Base-by-base conservation (phyloP, 306 rosid species). In the Sophora flavescens region DNA sequence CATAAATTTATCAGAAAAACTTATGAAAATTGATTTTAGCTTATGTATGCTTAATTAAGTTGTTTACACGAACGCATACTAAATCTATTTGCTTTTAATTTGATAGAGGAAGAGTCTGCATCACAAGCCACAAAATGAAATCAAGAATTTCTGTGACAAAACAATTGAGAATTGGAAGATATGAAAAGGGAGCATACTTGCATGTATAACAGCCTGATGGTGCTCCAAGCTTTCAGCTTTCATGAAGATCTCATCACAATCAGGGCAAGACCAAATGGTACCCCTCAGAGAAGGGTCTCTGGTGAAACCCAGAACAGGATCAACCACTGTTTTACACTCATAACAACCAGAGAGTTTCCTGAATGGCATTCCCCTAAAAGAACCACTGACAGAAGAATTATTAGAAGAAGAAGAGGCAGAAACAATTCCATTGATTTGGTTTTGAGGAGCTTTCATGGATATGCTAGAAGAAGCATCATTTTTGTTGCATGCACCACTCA, bases 311-410 rank as follows among this genome's bases (percentile, higher is more conserved):
- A 88, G 88, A 60, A 90, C 90, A 3, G 97, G 99, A 51, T 95
- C 97, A n/a, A 92, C 93, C 77, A 92, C 97, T 97, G 92, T 95
- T 74, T 89, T 70, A 68, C 97, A 92, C 80, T 95, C 99, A 38
- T 92, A 92, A 78, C 99, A 95, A 42, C 97, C 99, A 8, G 96
- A 92, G 80, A 95, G 87, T 72, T 93, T 92, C 70, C 97, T 75
- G 77, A 95, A 95, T 9, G 95, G 96, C 93, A 95, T 90, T 84
- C 90, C 96, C 47, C 85, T 84, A 15, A 89, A 90, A 48, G 97
- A 95, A 8, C 91, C 93, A 3, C 71, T 84, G 0, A 36, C 82
- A 8, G 96, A 90, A 35, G 97, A 88, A 70, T 15, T 74, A 38
- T 92, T 86, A 81, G 97, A 89, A 51, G 98, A 82, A 58, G 85